phyloP scores from a whole-genome alignment of 345 rosid genomes.

The Eucalyptus curtisii region DNA sequence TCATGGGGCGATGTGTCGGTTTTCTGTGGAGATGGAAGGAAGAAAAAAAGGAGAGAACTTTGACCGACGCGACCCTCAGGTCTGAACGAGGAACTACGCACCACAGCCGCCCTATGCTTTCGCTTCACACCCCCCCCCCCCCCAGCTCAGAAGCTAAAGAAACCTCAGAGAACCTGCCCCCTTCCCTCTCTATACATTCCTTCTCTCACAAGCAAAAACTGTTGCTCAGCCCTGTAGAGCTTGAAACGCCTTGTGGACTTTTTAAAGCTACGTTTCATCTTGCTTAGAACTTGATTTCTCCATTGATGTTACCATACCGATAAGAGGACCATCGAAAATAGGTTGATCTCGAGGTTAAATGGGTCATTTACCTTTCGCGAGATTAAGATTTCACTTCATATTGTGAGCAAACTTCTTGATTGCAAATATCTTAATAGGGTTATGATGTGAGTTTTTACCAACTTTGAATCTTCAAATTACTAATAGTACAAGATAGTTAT shows the following conservation, averaged over 20 bases:
- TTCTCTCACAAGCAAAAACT: not conserved
- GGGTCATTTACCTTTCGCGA: not conserved
- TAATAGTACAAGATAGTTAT: fast-evolving
- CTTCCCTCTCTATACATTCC: not conserved
- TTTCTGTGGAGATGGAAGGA: not conserved
- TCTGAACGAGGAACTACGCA: not conserved
- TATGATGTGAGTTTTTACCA: fast-evolving
- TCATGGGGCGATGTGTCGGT: not conserved
- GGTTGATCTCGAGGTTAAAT: not conserved
- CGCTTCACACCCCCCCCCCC: not conserved
- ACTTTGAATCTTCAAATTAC: fast-evolving
- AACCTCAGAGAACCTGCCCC: not conserved
- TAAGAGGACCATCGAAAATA: not conserved
- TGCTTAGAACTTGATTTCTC: not conserved
- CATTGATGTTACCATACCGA: not conserved
- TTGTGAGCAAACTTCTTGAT: not conserved
- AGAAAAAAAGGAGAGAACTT: not conserved
- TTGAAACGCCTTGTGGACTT: not conserved
- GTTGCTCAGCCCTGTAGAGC: not conserved
- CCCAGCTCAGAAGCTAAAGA: not conserved
- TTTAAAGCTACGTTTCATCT: not conserved
- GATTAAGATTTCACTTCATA: not conserved
- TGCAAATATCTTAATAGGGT: not conserved
- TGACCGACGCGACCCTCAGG: not conserved
- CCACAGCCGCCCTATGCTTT: not conserved